phyloP scores from a whole-genome alignment of 1,139 yeast genomes.

The Hyphopichia fennica region DNA sequence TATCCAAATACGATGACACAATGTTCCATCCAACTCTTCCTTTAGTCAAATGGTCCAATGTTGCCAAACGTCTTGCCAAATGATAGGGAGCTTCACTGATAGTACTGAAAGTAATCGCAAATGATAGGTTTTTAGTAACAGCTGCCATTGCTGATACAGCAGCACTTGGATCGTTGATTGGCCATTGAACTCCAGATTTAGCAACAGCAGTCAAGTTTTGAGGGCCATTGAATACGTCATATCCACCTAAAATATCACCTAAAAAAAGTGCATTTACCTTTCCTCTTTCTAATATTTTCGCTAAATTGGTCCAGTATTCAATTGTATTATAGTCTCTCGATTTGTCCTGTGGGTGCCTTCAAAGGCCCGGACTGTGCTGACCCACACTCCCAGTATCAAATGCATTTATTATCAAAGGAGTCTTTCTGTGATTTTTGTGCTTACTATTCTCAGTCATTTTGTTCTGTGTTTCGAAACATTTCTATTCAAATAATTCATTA shows the following conservation, averaged over 20 bases:
- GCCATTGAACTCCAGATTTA: slow-evolving; percentile 42
- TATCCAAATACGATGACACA: slow-evolving; percentile 40
- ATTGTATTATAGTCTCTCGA: slow-evolving; percentile 35
- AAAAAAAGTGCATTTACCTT: slow-evolving; percentile 45
- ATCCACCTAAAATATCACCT: slow-evolving; percentile 49
- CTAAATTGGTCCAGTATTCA: slow-evolving; percentile 47
- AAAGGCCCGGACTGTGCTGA: slow-evolving; percentile 39
- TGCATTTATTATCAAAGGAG: slow-evolving; percentile 34
- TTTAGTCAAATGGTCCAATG: slow-evolving; percentile 41
- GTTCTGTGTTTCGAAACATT: no score
- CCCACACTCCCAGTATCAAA: slow-evolving; percentile 42
- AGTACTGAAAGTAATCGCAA: slow-evolving; percentile 46
- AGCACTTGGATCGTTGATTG: slow-evolving; percentile 43
- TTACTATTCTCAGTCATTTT: no score
- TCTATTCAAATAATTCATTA: no score
- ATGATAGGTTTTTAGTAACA: slow-evolving; percentile 37
- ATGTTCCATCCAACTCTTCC: slow-evolving; percentile 50
- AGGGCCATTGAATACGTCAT: slow-evolving; percentile 44
- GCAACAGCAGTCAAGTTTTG: slow-evolving; percentile 36
- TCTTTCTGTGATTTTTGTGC: slow-evolving; percentile 6
- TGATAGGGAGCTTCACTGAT: slow-evolving; percentile 47
- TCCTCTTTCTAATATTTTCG: slow-evolving; percentile 45
- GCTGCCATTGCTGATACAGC: slow-evolving; percentile 42
- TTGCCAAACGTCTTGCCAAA: slow-evolving; percentile 43
- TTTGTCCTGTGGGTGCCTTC: slow-evolving; percentile 45